phyloP scores from a whole-genome alignment of 2,329 filamentous ascomycete species.

The Talaromyces sp. region DNA sequence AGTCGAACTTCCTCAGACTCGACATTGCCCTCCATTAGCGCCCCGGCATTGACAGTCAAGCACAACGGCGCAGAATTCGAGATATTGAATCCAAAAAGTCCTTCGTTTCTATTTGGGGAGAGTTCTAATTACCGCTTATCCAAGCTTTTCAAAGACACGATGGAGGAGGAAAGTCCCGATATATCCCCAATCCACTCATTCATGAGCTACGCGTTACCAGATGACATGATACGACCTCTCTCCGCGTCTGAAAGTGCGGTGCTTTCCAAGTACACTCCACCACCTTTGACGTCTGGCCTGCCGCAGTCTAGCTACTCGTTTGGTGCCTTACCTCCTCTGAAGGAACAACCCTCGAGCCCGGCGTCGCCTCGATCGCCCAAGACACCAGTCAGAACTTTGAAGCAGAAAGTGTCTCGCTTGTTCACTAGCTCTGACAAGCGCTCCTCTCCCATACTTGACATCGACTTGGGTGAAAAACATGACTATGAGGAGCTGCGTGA shows the following conservation, averaged over 20 bases:
- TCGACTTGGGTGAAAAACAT: background rate
- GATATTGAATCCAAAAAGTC: conserved; percentile 32
- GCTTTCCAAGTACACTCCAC: conserved; percentile 4
- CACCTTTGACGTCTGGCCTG: background rate
- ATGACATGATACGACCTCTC: conserved; percentile 12
- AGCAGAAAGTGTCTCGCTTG: conserved; percentile 16
- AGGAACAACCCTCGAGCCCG: background rate
- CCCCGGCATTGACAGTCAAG: conserved; percentile 28
- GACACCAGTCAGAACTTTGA: conserved; percentile 4
- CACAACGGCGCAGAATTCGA: conserved; percentile 37
- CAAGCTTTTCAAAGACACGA: background rate
- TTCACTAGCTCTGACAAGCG: conserved; percentile 5
- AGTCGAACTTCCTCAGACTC: conserved; percentile 26
- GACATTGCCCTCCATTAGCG: conserved; percentile 26
- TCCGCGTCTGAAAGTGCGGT: conserved; percentile 17
- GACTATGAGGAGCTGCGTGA: background rate
- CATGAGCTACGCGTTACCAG: background rate
- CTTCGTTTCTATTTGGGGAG: conserved; percentile 16
- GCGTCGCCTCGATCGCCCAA: conserved; percentile 1
- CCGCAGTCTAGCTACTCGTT: conserved; percentile 5
- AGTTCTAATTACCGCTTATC: background rate
- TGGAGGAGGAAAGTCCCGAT: background rate
- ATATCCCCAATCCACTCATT: background rate
- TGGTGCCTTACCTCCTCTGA: conserved; percentile 12
- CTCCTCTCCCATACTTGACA: background rate